These are phyloP conservation scores for Misopates orontium DNA, from an alignment of 257 asterid species.

Conservation along the genomic window DNA sequence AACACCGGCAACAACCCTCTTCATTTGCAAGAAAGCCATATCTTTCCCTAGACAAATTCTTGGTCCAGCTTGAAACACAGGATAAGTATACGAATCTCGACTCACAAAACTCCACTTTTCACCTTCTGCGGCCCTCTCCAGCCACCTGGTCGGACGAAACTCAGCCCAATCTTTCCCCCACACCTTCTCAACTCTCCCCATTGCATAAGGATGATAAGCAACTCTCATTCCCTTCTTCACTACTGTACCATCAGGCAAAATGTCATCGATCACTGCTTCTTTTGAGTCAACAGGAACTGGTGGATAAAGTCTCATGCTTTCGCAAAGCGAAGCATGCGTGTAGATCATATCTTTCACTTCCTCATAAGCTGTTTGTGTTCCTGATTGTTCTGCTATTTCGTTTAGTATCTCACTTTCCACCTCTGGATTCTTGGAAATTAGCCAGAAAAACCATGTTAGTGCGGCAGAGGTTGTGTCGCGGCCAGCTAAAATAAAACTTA, in stretches of 20 bases:
- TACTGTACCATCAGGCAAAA: background rate
- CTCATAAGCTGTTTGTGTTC: background rate
- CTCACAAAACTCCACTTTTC: constrained; percentile 1
- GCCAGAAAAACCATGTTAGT: too few relatives aligned
- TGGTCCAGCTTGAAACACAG: constrained; percentile 16
- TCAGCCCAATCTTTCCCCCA: constrained; percentile 5
- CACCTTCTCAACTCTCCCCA: too few relatives aligned
- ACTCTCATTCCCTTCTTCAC: background rate
- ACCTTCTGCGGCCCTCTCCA: background rate
- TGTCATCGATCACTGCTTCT: background rate
- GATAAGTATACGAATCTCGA: constrained; percentile 10
- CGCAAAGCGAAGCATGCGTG: constrained; percentile 7
- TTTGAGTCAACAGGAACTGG: too few relatives aligned
- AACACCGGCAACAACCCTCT: constrained; percentile 10
- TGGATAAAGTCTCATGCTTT: constrained; percentile 7
- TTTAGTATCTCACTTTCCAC: background rate
- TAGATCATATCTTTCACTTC: constrained; percentile 1
- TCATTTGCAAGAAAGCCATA: constrained; percentile 12
- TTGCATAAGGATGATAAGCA: constrained; percentile 7
- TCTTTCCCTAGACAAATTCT: constrained; percentile 14
- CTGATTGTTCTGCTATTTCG: background rate
- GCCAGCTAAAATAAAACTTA: constrained; percentile 51
- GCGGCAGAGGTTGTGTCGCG: too few relatives aligned
- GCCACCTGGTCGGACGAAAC: constrained; percentile 12
- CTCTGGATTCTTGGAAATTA: too few relatives aligned